Evolutionary conservation across 163 green algal species (phyloP).

Genomic region (Scenedesmus sp.): DNA sequence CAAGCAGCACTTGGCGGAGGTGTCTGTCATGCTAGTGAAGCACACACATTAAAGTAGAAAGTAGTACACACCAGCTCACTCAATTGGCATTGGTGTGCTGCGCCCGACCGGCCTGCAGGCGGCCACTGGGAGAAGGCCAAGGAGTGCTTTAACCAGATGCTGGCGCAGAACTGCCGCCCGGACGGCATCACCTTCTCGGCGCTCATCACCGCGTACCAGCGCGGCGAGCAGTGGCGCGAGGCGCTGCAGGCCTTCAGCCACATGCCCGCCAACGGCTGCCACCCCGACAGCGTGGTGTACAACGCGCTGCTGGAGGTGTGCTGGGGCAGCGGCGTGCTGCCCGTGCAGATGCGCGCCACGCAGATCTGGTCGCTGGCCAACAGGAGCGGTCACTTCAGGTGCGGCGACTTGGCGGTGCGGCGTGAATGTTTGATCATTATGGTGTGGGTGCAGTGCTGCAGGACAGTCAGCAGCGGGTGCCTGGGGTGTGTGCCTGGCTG

Average conservation of each 20-base stretch:
- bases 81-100: too few species aligned
- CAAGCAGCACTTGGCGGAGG: too few species aligned
- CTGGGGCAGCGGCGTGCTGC: slow-evolving; percentile 76
- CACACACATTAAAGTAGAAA: too few species aligned
- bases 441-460: too few species aligned
- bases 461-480: background rate
- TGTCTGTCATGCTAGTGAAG: too few species aligned
- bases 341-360: slow-evolving; percentile 66
- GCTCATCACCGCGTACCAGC: slow-evolving; percentile 82
- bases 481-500: too few species aligned
- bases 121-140: slow-evolving; percentile 83
- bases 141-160: slow-evolving; percentile 89
- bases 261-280: slow-evolving; percentile 67
- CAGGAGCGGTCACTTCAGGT: slow-evolving; percentile 72
- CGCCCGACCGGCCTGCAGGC: too few species aligned
- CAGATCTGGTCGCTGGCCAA: slow-evolving; percentile 75
- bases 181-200: slow-evolving; percentile 87
- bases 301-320: slow-evolving; percentile 83
- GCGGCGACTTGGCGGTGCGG: background rate
- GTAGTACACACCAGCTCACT: too few species aligned
- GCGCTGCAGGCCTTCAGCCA: slow-evolving; percentile 72
- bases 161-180: slow-evolving; percentile 78
- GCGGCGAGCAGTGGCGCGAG: slow-evolving; percentile 82
- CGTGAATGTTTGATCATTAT: too few species aligned
- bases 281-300: slow-evolving; percentile 83